These are phyloP conservation scores for Ganoderma sp. DNA, from an alignment of 1,284 basidiomycete species.

Conservation along the genomic window DNA sequence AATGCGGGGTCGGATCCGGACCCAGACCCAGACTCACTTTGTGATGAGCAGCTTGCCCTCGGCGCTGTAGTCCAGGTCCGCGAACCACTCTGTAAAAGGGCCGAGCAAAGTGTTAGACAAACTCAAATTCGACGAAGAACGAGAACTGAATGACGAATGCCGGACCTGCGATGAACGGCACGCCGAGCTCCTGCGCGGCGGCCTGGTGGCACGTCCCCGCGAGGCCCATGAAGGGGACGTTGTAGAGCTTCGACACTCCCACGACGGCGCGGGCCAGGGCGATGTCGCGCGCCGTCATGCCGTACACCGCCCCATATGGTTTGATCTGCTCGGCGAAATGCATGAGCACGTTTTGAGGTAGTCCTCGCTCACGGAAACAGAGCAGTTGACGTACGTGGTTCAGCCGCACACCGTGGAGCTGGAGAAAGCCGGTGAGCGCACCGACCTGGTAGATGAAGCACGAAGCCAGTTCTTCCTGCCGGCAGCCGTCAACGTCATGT, in stretches of 20 bases:
- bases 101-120: too few relatives aligned
- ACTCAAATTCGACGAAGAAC: too few relatives aligned
- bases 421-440: constrained; percentile 61
- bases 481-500: not conserved
- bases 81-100: constrained; percentile 59
- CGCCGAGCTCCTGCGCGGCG: constrained; percentile 56
- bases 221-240: constrained; percentile 62
- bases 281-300: constrained; percentile 57
- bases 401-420: constrained; percentile 51
- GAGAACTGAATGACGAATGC: too few relatives aligned
- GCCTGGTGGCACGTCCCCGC: constrained; percentile 63
- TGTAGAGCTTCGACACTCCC: constrained; percentile 55
- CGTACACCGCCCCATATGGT: constrained; percentile 64
- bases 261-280: constrained; percentile 58
- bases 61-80: constrained; percentile 61
- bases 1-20: not conserved
- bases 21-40: constrained; percentile 44
- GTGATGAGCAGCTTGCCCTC: constrained; percentile 63
- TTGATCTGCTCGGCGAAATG: constrained; percentile 44
- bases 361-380: not conserved
- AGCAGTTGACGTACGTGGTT: constrained; percentile 53
- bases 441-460: constrained; percentile 70
- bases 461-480: constrained; percentile 58
- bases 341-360: too few relatives aligned
- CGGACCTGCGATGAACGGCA: constrained; percentile 63